phyloP scores from a whole-genome alignment of 495 filamentous ascomycete genomes.

The Parathielavia hyrcaniae region DNA sequence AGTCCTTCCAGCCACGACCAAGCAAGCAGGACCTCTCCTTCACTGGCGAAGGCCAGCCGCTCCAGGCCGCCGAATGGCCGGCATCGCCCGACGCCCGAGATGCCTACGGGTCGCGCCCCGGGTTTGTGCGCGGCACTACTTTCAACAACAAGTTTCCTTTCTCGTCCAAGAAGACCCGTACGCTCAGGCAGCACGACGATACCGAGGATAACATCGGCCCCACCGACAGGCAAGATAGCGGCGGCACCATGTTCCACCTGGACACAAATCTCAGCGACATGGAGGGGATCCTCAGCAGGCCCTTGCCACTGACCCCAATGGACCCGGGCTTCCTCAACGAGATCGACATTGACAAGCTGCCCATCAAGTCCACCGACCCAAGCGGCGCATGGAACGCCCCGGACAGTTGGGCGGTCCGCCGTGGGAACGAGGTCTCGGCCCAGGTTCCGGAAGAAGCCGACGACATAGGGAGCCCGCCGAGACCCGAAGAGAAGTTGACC shows the following conservation, averaged over 20 bases:
- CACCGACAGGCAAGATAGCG: constrained; percentile 38
- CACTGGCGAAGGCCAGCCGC: constrained; percentile 31
- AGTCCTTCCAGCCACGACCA: constrained; percentile 46
- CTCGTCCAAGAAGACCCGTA: constrained; percentile 39
- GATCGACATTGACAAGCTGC: constrained; percentile 42
- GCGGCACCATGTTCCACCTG: constrained; percentile 54
- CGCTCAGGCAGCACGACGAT: constrained; percentile 39
- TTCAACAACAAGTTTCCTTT: constrained; percentile 55
- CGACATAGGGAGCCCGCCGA: constrained; percentile 54
- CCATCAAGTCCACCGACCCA: constrained; percentile 28
- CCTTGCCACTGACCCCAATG: constrained; percentile 57
- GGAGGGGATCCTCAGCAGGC: constrained; percentile 71
- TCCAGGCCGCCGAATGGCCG: constrained; percentile 44
- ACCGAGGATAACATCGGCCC: constrained; percentile 44
- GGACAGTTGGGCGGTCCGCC: constrained; percentile 87
- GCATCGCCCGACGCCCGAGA: constrained; percentile 34
- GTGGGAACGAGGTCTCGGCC: constrained; percentile 50
- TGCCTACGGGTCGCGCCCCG: constrained; percentile 30
- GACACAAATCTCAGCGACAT: constrained; percentile 80
- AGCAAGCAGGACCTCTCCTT: constrained; percentile 49
- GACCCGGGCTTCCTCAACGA: constrained; percentile 51
- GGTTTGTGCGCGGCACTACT: constrained; percentile 46
- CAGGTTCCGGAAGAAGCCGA: constrained; percentile 52
- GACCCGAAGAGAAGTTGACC: constrained; percentile 57
- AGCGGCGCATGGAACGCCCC: constrained; percentile 73